Conservation (phyloP, 177 flowering plant genomes). For the Vitis hybrid region DNA sequence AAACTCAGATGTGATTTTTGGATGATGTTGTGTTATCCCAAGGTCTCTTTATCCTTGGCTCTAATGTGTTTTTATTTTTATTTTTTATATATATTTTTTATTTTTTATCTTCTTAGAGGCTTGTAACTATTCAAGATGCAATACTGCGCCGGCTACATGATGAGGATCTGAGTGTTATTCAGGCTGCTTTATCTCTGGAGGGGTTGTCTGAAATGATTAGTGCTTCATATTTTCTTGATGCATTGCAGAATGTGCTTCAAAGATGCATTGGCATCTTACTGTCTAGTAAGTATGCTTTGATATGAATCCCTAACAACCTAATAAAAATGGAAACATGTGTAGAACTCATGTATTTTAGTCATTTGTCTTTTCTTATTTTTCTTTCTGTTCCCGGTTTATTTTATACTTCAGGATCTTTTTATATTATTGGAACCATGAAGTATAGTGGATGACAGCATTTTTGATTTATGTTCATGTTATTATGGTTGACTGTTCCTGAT, state of each 20-base stretch:
- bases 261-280: slow-evolving; percentile 44
- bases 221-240: slow-evolving; percentile 44
- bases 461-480: too few species aligned
- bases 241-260: slow-evolving; percentile 41
- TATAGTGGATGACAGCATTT: too few species aligned
- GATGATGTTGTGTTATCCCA: background rate
- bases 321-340: too few species aligned
- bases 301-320: too few species aligned
- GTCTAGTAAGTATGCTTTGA: slow-evolving; percentile 35
- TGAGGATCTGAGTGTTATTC: slow-evolving; percentile 76
- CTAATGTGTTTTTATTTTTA: background rate
- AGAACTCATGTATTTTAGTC: background rate
- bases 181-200: slow-evolving; percentile 55
- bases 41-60: background rate
- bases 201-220: slow-evolving; percentile 43
- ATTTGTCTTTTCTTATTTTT: background rate
- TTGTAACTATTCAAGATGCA: slow-evolving; percentile 57
- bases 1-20: background rate
- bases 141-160: slow-evolving; percentile 62
- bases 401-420: background rate
- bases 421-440: background rate
- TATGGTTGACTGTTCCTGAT: too few species aligned
- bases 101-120: slow-evolving; percentile 40
- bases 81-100: too few species aligned
- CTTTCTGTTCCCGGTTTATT: background rate